A percentile compares a stretch with the other conserved stretches of the same genome.
These are phyloP conservation scores for Didymella pomorum DNA, from an alignment of 2,329 filamentous ascomycete species.

Conservation along the genomic window DNA sequence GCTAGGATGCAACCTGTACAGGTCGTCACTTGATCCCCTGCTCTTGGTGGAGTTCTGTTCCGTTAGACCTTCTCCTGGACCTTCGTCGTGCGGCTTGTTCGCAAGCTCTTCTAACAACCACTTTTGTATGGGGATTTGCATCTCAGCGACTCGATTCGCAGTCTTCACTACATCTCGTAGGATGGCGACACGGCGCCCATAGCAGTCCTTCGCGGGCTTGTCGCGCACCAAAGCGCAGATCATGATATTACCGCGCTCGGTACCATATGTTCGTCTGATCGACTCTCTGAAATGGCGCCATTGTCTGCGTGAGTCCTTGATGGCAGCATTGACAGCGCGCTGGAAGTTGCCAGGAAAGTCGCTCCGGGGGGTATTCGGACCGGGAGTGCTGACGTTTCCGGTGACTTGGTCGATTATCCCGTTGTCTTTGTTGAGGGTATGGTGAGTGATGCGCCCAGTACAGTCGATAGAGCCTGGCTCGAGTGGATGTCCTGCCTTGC, in stretches of 20 bases:
- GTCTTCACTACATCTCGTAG: conserved; percentile 25
- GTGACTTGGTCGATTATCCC: conserved; percentile 31
- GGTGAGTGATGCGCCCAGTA: conserved; percentile 35
- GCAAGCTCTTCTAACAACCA: conserved; percentile 33
- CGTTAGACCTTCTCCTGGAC: conserved; percentile 23
- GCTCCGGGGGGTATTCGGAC: conserved; percentile 35
- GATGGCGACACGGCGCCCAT: conserved; percentile 31
- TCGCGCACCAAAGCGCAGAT: conserved; percentile 36
- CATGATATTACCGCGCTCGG: conserved; percentile 36
- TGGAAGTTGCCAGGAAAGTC: conserved; percentile 34
- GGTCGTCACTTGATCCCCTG: conserved; percentile 24
- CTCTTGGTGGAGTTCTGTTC: conserved; percentile 30
- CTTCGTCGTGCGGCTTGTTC: conserved; percentile 32
- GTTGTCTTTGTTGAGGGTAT: conserved; percentile 39
- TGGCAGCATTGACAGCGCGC: conserved; percentile 31
- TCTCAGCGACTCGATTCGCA: conserved; percentile 29
- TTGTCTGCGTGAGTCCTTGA: conserved; percentile 30
- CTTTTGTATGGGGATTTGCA: conserved; percentile 33
- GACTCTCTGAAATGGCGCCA: conserved; percentile 37
- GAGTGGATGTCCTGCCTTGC: conserved; percentile 34
- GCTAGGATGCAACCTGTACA: conserved; percentile 8
- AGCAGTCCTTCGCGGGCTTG: conserved; percentile 33
- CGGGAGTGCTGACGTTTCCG: conserved; percentile 27
- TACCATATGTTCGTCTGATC: conserved; percentile 33
- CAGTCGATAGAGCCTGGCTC: conserved; percentile 38